Evolutionary conservation across 805 yeast species (phyloP), one percentile per base, ranked within the genome.

Genomic region (Lipomyces yamanashiensis): DNA sequence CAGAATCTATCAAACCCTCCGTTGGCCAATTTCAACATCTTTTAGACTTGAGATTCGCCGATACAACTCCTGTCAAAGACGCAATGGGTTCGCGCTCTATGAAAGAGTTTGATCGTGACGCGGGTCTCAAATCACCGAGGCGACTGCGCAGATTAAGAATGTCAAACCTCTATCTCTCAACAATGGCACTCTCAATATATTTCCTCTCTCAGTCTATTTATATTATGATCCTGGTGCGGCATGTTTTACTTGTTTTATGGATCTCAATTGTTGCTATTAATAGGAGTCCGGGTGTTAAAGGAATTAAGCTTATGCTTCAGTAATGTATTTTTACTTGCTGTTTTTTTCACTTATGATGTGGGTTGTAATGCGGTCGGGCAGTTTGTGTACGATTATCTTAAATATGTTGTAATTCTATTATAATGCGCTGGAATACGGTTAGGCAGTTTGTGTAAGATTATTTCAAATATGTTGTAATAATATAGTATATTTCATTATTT

Each of bases 231-330:
- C 28, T 53, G 51, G 21, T 54, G 33, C 54, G 54, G 19, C 60
- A 56, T 56, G 50, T 37, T 21, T 34, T 56, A 17, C n/a, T 49
- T n/a, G 51, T 56, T 7, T 2, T 56, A 15, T 56, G 50, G 50
- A 40, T 48, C 10, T 23, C 51, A 34, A 28, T 56, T 39, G 39
- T 39, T 36, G 53, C 51, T 39, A 56, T 56, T 6, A 56, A 48
- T 23, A 47, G 48, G 45, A 41, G 45, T 48, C 54, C 54, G 13
- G 48, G 57, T 12, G 57, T 53, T 21, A 41, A 41, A 9, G 57
- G 48, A 39, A 53, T 53, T 19, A 53, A 53, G 23, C 19, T 23
- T 5, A 53, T 53, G 48, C 41, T 50, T 8, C 41, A 17, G n/a
- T 50, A 50, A n/a, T 45, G 28, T 17, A 10, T 17, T 17, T 17